Conservation (phyloP, 768 basidiomycete species). For the Goffeauzyma gilvescens region DNA sequence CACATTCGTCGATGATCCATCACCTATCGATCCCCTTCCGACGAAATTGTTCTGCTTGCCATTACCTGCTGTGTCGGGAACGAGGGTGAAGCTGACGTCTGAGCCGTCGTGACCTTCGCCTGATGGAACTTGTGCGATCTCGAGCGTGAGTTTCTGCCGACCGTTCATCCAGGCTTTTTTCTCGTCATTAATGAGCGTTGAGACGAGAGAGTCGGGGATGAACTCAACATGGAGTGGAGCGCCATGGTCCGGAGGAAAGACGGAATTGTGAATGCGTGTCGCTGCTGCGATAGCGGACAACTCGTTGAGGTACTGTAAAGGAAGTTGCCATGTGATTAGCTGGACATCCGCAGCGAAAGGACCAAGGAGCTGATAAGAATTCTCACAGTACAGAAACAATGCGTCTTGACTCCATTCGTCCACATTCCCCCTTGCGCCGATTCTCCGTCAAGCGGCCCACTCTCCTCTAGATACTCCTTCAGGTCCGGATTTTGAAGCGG, state of each 20-base stretch:
- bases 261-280: constrained; percentile 3
- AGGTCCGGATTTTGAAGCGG: constrained; percentile 21
- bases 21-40: neutral
- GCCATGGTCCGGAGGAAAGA: constrained; percentile 11
- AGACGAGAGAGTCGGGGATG: constrained; percentile 19
- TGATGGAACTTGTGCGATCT: constrained; percentile 9
- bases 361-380: neutral
- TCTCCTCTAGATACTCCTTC: constrained; percentile 14
- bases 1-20: neutral
- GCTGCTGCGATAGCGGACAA: constrained; percentile 6
- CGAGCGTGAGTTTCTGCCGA: constrained; percentile 24
- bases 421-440: constrained; percentile 5
- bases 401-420: constrained; percentile 10
- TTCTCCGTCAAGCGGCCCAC: constrained; percentile 9
- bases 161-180: constrained; percentile 29
- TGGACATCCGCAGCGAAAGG: neutral
- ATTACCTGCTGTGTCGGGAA: constrained; percentile 3
- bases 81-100: constrained; percentile 13
- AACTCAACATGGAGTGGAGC: constrained; percentile 21
- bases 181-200: constrained; percentile 22
- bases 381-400: constrained; percentile 8
- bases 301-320: constrained; percentile 2
- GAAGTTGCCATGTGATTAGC: neutral
- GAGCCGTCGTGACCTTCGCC: constrained; percentile 6
- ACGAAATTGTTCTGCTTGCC: constrained; percentile 1